Evolutionary conservation across 73 alveolate species (phyloP), one percentile per base, ranked within the genome.

Genomic region (Paramecium pentaurelia): DNA sequence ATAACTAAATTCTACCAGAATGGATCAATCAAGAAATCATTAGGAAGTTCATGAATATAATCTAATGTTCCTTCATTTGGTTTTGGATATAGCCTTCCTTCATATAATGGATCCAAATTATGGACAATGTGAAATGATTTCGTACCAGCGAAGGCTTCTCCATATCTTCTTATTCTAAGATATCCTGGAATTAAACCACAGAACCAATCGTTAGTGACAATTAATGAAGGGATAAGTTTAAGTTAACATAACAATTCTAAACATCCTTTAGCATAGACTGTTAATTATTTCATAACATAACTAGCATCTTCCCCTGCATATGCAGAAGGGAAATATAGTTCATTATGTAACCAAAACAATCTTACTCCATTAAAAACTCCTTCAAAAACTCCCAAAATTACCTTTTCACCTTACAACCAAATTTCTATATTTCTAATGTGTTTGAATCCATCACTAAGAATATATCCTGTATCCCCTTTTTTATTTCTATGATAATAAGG

Each of bases 171-270:
- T 34, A 87, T 95, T 95, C 97, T 98, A 4, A 98, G 98, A 93
- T 98, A 98, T 9, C 99, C 99, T 22, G 99, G 97, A 20, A 94
- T 95, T 60, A 98, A 95, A 3, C 99, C 99, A 25, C 99, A 92
- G 93, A 95, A 97, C 99, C 99, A 98, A 95, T 98, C 99, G 84
- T 98, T 98, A 12, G 99, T 96, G 20, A 98, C 96, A 12, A 98
- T 68, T 38, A 98, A 91, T 14, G 98, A 90, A 8, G 99, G 99
- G 58, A 97, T 95, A 25, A 93, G 77, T 60, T 64, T 58, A 36
- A 96, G 60, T 71, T 93, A 92, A 94, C 99, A 98, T 34, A 97
- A 92, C 54, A 96, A 95, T 93, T 98, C 99, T 12, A 98, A 98
- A 85, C 97, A 93, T 11, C 97, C 99, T 95, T 97, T 98, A 14